Percentiles rank a stretch among this genome's conserved stretches.
phyloP scores from a whole-genome alignment of 345 rosid species.

The Viola odorata region DNA sequence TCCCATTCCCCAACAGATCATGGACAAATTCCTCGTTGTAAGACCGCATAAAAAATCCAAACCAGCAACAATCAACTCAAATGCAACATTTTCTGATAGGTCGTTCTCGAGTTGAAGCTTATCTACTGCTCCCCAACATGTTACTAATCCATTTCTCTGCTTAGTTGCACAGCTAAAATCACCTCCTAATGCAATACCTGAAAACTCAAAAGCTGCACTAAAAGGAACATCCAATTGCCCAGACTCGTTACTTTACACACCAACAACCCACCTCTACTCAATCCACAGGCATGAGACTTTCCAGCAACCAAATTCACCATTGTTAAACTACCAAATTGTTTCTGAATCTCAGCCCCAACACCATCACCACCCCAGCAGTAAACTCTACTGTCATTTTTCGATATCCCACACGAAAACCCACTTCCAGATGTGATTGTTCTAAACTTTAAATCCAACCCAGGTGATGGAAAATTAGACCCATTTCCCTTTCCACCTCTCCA shows the following conservation, averaged over 20 bases:
- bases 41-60: constrained; percentile 45
- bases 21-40: constrained; percentile 37
- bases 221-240: constrained; percentile 40
- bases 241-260: constrained; percentile 32
- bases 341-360: constrained; percentile 30
- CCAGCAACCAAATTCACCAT: constrained; percentile 46
- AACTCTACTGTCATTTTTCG: constrained; percentile 31
- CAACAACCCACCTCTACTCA: constrained; percentile 27
- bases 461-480: constrained; percentile 30
- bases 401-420: constrained; percentile 50
- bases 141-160: constrained; percentile 34
- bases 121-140: constrained; percentile 48
- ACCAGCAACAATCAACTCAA: constrained; percentile 49
- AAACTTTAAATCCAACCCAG: constrained; percentile 26
- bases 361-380: constrained; percentile 43
- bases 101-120: constrained; percentile 11
- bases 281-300: constrained; percentile 50
- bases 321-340: constrained; percentile 30
- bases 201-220: constrained; percentile 39
- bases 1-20: constrained; percentile 51
- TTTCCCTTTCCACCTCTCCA: constrained; percentile 41
- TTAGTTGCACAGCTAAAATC: constrained; percentile 40
- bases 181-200: constrained; percentile 35
- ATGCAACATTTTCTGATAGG: constrained; percentile 19
- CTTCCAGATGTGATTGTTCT: constrained; percentile 42